Conservation (phyloP, 1,284 basidiomycete genomes). For the Leccinum subrobustum region DNA sequence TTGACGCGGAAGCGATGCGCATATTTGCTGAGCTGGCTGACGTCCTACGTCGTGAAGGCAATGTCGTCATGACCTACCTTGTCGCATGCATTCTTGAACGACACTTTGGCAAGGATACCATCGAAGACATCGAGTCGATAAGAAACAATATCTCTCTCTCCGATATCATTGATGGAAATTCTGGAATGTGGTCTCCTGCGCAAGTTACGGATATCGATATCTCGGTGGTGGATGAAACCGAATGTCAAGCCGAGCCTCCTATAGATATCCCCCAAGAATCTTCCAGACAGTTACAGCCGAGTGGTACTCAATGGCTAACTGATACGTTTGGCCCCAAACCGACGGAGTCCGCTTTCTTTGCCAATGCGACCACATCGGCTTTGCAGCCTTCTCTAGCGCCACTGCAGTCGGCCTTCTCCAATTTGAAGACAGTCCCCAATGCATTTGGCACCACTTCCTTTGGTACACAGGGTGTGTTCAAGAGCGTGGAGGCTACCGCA, state of each 20-base stretch:
- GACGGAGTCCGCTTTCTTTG: conserved; percentile 24
- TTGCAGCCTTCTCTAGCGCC: conserved; percentile 17
- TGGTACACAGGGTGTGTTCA: conserved; percentile 11
- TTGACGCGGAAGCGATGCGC: conserved; percentile 63
- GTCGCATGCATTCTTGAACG: conserved; percentile 74
- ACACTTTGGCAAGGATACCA: conserved; percentile 68
- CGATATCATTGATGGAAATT: conserved; percentile 81
- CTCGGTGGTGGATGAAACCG: conserved; percentile 24
- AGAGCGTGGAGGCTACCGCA: conserved; percentile 1
- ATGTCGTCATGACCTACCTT: conserved; percentile 68
- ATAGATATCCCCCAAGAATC: conserved; percentile 4
- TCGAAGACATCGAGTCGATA: conserved; percentile 76
- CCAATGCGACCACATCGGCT: not conserved
- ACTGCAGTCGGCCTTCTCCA: conserved; percentile 42
- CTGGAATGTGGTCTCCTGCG: conserved; percentile 28
- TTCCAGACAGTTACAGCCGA: conserved; percentile 25
- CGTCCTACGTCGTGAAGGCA: conserved; percentile 57
- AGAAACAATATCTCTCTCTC: conserved; percentile 57
- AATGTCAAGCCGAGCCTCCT: conserved; percentile 22
- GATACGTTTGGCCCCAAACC: conserved; percentile 36
- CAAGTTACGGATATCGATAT: conserved; percentile 30
- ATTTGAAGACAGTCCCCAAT: conserved; percentile 35
- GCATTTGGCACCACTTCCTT: conserved; percentile 33
- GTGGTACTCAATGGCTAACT: conserved; percentile 41
- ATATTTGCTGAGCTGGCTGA: conserved; percentile 61